A percentile compares a stretch with the other conserved stretches of the same genome.
Conservation (phyloP, 352 stramenopile species). For the Globisporangium barbulae region DNA sequence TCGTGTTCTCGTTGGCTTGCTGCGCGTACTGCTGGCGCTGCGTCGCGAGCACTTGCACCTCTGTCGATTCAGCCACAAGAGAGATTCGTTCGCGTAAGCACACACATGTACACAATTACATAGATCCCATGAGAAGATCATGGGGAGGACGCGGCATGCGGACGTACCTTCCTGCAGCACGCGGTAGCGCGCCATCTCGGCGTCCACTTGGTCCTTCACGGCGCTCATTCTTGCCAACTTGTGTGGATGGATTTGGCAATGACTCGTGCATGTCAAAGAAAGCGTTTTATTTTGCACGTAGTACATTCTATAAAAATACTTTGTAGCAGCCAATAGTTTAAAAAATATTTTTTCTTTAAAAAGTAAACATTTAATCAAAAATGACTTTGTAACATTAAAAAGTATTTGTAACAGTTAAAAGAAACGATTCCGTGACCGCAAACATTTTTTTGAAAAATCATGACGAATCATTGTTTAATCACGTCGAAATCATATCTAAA, state of each 20-base stretch:
- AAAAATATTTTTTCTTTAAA: too few relatives aligned
- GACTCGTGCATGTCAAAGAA: too few relatives aligned
- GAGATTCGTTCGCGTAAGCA: not conserved
- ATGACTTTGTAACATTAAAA: too few relatives aligned
- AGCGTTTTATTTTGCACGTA: too few relatives aligned
- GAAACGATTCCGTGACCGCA: too few relatives aligned
- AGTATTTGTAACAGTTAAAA: too few relatives aligned
- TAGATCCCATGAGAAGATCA: not conserved
- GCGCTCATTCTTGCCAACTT: constrained; percentile 22
- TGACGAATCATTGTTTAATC: too few relatives aligned
- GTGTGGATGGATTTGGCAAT: constrained; percentile 10
- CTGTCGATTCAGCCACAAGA: constrained; percentile 16
- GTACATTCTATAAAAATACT: too few relatives aligned
- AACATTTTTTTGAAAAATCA: too few relatives aligned
- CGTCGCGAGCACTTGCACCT: constrained; percentile 78
- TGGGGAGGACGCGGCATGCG: not conserved
- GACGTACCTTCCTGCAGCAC: constrained; percentile 86
- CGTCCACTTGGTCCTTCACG: constrained; percentile 80
- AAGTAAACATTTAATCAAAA: too few relatives aligned
- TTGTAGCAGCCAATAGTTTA: too few relatives aligned
- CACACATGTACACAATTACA: not conserved
- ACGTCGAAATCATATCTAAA: too few relatives aligned
- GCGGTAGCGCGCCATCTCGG: constrained; percentile 89
- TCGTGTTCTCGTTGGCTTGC: constrained; percentile 95
- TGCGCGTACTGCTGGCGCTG: constrained; percentile 90